Base-by-base conservation (phyloP, 179 eudicot genomes). In the Beta lomatogona region DNA sequence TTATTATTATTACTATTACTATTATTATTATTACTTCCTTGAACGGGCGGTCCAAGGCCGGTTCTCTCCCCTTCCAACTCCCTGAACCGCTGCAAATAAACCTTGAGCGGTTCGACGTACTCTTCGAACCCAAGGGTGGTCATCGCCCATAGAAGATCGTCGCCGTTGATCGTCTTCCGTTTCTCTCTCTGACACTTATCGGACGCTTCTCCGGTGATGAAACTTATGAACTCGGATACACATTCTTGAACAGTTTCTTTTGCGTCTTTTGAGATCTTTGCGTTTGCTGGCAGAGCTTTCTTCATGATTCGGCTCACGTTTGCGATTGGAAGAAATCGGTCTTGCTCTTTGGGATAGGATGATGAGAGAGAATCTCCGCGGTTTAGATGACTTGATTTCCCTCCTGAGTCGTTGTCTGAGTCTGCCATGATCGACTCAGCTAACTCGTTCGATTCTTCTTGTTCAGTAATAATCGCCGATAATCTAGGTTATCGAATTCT, bases 301-400 rank as follows among this genome's bases (percentile, higher is more conserved):
- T 91, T 91, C 92, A 91, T 91, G 75, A 91, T 91, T 12, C 94
- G 41, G 81, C 92, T 87, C 73, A 91, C 94, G 86, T 91, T 91
- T 2, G 94, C 94, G 78, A 91, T 89, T 1, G 94, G 94, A 0
- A 91, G 87, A 71, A 91, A 89, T 61, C 90, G 77, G 79, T 91
- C 94, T 50, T 91, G 94, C 48, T 91, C 94, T 2, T 86, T 70
- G 7, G 83, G 88, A 9, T 91, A 88, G 0, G 86, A 87, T 28
- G 31, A 28, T 48, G 75, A 64, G 41, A 72, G 80, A 0, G 83
- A 83, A 13, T 83, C 82, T 7, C 82, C 83, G 18, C 76, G 81
- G 69, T 75, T 73, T 15, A 36, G 73, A 57, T 79, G 65, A 79
- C 60, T 81, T 21, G 77, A 73, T 18, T 80, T 71, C 3, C 92